Evolutionary conservation across 345 rosid species (phyloP), one percentile per base, ranked within the genome.

Genomic region (Boechera retrofracta): DNA sequence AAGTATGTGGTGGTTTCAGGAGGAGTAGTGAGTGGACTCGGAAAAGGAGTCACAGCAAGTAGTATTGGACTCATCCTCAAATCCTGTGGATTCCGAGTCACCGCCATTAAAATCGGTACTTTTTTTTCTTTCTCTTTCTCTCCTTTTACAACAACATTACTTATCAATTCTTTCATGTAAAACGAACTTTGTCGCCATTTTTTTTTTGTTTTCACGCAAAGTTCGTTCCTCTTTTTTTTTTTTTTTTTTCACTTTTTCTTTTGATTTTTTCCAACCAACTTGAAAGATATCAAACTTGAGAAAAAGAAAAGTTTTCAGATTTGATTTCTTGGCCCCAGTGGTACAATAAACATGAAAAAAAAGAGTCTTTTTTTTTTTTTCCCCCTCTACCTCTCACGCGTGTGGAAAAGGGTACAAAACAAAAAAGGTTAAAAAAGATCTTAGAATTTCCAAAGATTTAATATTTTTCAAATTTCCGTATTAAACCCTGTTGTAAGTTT

Each of bases 21-120:
- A 3, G 91, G 89, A 71, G 89, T 87, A 28, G 90, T 87, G 73
- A 87, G 90, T 60, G 90, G 90, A 5, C 85, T 87, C 33, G 90
- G 90, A 2, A 87, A 87, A 79, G 90, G 90, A 38, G 90, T 87
- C 44, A 87, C 88, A 0, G 90, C 90, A 26, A 87, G 90, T 76
- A 85, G 90, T 55, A 83, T 87, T 44, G 90, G 90, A 16, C 83
- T 87, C 9, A 82, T 87, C 51, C 80, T 80, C 57, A 80, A 74
- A 44, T 75, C 82, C 0, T 80, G 82, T 74, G 82, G 82, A 1
- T 71, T 75, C 73, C 51, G 80, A 56, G 80, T 80, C 58, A 80
- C 82, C 52, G 76, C 82, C 80, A 80, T 80, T 70, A 80, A 80
- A 75, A 80, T 80, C 0, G 82, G 82, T 79, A 10, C 41, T 33